Percentiles rank a stretch among this genome's conserved stretches.
These are phyloP conservation scores for Ogataea saltuana DNA, from an alignment of 805 yeast genomes.

Conservation along the genomic window DNA sequence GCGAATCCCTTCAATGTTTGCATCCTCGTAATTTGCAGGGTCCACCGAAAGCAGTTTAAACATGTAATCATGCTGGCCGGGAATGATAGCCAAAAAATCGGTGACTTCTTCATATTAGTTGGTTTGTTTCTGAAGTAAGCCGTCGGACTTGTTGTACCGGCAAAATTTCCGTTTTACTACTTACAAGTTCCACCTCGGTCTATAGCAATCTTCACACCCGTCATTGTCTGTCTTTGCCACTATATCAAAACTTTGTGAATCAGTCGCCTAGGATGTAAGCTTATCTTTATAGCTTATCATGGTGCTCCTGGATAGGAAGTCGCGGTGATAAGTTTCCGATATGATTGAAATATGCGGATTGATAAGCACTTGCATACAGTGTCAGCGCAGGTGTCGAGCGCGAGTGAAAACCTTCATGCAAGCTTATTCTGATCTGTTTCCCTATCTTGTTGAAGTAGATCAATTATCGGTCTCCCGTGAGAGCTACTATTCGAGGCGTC, in stretches of 20 bases:
- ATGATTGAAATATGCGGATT: neutral
- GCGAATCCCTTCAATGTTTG: slow-evolving; percentile 28
- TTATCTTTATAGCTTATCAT: neutral
- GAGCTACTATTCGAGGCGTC: neutral
- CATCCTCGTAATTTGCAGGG: slow-evolving; percentile 27
- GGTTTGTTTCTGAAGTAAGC: too few species aligned
- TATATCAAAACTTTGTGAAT: too few species aligned
- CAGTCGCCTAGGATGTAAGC: too few species aligned
- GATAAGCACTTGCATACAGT: neutral
- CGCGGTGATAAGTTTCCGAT: neutral
- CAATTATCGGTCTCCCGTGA: neutral
- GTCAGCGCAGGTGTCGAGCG: too few species aligned
- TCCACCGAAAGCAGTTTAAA: slow-evolving; percentile 31
- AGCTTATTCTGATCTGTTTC: too few species aligned
- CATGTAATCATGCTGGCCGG: slow-evolving; percentile 39
- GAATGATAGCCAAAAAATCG: slow-evolving; percentile 47
- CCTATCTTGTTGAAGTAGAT: too few species aligned
- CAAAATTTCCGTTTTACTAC: slow-evolving; percentile 4
- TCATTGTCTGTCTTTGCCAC: too few species aligned
- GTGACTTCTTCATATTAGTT: slow-evolving; percentile 29
- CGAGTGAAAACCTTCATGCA: too few species aligned
- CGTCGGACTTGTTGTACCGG: too few species aligned
- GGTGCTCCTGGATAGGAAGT: neutral
- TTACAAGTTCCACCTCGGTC: slow-evolving; percentile 18
- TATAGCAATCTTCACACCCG: slow-evolving; percentile 13